These are phyloP conservation scores for Coemansia sp. DNA, from an alignment of 192 early-diverging fungal genomes.

Conservation along the genomic window DNA sequence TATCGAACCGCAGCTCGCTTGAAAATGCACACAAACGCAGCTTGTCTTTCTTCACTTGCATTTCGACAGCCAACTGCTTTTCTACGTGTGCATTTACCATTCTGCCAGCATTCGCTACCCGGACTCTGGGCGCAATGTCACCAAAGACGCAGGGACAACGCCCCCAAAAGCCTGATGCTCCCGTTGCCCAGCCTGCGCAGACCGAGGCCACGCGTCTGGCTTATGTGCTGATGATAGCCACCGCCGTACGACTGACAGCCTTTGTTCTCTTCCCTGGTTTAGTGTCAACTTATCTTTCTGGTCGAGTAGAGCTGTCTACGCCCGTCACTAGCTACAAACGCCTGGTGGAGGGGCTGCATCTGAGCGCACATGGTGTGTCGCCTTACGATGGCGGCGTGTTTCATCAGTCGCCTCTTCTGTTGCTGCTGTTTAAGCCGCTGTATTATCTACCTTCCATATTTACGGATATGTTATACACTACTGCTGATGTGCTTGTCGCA, in stretches of 20 bases:
- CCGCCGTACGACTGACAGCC: conserved; percentile 45
- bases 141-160: background rate
- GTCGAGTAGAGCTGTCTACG: conserved; percentile 77
- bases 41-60: too few relatives aligned
- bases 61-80: too few relatives aligned
- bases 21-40: too few relatives aligned
- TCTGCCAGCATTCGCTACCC: too few relatives aligned
- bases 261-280: conserved; percentile 40
- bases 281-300: conserved; percentile 48
- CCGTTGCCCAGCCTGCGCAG: background rate
- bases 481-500: conserved; percentile 67
- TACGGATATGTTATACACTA: conserved; percentile 58
- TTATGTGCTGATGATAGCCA: conserved; percentile 16
- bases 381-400: conserved; percentile 88
- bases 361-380: conserved; percentile 69
- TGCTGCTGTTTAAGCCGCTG: conserved; percentile 69
- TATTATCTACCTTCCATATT: conserved; percentile 56
- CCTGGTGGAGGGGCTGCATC: conserved; percentile 80
- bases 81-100: too few relatives aligned
- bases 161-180: background rate
- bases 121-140: too few relatives aligned
- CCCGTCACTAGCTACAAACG: conserved; percentile 87
- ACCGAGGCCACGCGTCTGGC: conserved; percentile 23
- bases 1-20: too few relatives aligned
- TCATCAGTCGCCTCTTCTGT: conserved; percentile 85